phyloP scores from a whole-genome alignment of 352 stramenopile genomes.

The Phytopythium boreale region DNA sequence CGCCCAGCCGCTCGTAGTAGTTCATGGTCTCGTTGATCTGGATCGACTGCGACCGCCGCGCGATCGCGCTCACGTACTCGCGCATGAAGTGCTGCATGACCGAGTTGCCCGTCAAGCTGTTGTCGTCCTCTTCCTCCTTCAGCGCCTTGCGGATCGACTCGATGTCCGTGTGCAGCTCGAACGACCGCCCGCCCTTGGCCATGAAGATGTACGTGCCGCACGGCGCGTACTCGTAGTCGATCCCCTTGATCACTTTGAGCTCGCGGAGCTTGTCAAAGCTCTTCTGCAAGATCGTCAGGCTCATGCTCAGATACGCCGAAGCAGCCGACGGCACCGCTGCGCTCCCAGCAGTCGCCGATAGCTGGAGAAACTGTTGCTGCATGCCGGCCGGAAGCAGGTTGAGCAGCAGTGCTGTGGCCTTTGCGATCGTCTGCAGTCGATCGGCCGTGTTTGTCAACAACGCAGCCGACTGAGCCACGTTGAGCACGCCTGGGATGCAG shows the following conservation, averaged over 20 bases:
- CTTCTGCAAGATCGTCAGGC: slow-evolving; percentile 67
- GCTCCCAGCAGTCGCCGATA: slow-evolving; percentile 15
- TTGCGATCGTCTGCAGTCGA: slow-evolving; percentile 69
- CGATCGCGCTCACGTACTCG: slow-evolving; percentile 49
- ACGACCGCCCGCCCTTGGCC: slow-evolving; percentile 47
- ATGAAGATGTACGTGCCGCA: slow-evolving; percentile 81
- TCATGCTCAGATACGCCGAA: slow-evolving; percentile 78
- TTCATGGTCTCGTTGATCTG: slow-evolving; percentile 65
- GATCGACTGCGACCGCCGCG: slow-evolving; percentile 49
- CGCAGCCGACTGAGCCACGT: slow-evolving; percentile 71
- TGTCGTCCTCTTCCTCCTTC: slow-evolving; percentile 41
- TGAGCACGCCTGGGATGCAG: slow-evolving; percentile 77
- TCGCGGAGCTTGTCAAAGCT: slow-evolving; percentile 76
- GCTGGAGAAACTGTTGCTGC: slow-evolving; percentile 48
- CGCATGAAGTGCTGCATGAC: slow-evolving; percentile 64
- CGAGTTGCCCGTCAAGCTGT: slow-evolving; percentile 48
- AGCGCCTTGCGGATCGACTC: slow-evolving; percentile 43
- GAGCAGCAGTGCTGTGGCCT: slow-evolving; percentile 67
- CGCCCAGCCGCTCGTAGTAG: slow-evolving; percentile 56
- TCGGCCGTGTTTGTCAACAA: slow-evolving; percentile 78
- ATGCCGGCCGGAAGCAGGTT: slow-evolving; percentile 62
- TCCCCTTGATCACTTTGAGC: slow-evolving; percentile 63
- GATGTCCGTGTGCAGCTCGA: slow-evolving; percentile 43
- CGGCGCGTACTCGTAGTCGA: slow-evolving; percentile 64
- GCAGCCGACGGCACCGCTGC: slow-evolving; percentile 35